Percentiles rank a stretch among this genome's conserved stretches.
phyloP scores from a whole-genome alignment of 176 grass and related monocot species.

The Aegilops bicornis region DNA sequence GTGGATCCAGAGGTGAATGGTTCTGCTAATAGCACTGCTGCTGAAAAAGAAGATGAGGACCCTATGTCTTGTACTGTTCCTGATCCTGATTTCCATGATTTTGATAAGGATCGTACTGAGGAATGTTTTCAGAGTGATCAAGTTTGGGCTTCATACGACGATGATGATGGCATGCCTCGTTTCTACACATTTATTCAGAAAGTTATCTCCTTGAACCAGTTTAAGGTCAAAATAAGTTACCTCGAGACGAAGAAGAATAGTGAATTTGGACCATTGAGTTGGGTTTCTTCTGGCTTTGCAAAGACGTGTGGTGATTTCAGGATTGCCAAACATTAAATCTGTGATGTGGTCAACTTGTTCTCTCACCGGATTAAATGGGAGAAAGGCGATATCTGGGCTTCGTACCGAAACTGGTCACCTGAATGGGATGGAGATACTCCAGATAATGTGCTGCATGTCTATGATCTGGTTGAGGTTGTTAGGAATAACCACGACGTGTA shows the following conservation, averaged over 20 bases:
- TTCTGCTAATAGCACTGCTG: background rate
- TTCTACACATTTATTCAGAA: conserved; percentile 62
- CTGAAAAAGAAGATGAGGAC: conserved; percentile 44
- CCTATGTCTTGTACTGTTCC: background rate
- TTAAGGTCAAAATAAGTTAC: conserved; percentile 53
- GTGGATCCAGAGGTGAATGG: conserved; percentile 14
- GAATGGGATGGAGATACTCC: too few relatives aligned
- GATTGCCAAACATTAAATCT: conserved; percentile 40
- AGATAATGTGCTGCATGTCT: too few relatives aligned
- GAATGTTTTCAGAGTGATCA: conserved; percentile 45
- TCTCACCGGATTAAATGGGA: too few relatives aligned
- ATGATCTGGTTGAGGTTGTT: too few relatives aligned
- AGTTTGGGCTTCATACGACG: conserved; percentile 67
- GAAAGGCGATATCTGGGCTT: too few relatives aligned
- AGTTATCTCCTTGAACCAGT: conserved; percentile 53
- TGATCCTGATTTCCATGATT: too few relatives aligned
- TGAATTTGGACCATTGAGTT: conserved; percentile 55
- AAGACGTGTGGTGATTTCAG: conserved; percentile 65
- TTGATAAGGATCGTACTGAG: background rate
- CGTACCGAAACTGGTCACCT: too few relatives aligned
- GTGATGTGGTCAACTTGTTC: too few relatives aligned
- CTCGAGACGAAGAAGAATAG: conserved; percentile 42
- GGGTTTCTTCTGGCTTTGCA: conserved; percentile 57
- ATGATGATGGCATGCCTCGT: conserved; percentile 67
- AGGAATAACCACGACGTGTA: too few relatives aligned